These are phyloP conservation scores for Chaetomiaceae sp. DNA, from an alignment of 2,329 filamentous ascomycete genomes.

Conservation along the genomic window DNA sequence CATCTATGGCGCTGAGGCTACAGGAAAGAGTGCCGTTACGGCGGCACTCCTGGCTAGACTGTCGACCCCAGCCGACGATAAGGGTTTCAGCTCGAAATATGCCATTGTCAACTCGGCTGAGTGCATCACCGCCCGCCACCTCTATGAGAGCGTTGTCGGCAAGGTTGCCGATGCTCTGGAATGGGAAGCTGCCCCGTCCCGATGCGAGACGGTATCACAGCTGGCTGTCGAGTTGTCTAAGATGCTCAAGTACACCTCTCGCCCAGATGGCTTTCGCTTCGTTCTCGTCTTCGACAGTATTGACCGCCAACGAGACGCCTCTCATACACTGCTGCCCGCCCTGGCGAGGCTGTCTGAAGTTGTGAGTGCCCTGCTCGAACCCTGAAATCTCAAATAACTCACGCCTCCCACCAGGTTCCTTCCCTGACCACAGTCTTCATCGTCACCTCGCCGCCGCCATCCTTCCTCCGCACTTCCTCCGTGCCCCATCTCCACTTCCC, in stretches of 20 bases:
- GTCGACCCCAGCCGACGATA: conserved; percentile 33
- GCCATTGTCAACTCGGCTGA: conserved; percentile 64
- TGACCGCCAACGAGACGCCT: conserved; percentile 74
- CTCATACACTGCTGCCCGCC: conserved; percentile 71
- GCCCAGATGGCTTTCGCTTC: conserved; percentile 50
- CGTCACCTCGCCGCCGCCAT: conserved; percentile 63
- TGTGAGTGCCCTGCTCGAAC: conserved; percentile 47
- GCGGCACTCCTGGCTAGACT: conserved; percentile 52
- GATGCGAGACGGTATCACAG: conserved; percentile 76
- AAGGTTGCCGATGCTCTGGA: conserved; percentile 49
- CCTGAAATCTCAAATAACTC: conserved; percentile 1
- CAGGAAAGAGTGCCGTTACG: conserved; percentile 74
- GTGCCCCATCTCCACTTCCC: conserved; percentile 77
- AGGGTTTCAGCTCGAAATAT: conserved; percentile 40
- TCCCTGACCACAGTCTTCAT: conserved; percentile 72
- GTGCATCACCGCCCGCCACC: conserved; percentile 71
- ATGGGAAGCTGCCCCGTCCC: conserved; percentile 45
- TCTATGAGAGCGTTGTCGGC: conserved; percentile 65
- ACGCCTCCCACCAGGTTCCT: conserved; percentile 56
- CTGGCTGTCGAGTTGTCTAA: conserved; percentile 66
- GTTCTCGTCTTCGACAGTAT: conserved; percentile 83
- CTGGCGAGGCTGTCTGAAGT: conserved; percentile 75
- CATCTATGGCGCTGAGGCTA: conserved; percentile 77
- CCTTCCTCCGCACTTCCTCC: conserved; percentile 62
- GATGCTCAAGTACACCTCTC: conserved; percentile 46